These are phyloP conservation scores for Lentinula detonsa DNA, from an alignment of 768 basidiomycete genomes.

Conservation along the genomic window DNA sequence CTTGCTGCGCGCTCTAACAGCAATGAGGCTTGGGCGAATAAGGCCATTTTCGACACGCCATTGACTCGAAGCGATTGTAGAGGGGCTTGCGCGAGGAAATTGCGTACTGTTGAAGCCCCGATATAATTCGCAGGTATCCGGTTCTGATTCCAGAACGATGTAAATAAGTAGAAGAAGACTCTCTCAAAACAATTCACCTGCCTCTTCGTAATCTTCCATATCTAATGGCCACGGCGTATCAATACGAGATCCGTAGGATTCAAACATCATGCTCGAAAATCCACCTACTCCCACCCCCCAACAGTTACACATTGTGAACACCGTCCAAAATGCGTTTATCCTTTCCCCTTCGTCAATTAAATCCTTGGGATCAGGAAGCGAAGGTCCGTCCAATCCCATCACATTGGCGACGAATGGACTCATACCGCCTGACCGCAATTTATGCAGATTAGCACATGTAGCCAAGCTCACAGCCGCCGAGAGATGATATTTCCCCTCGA, in stretches of 20 bases:
- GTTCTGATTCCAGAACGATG: not conserved
- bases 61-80: not conserved
- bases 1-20: constrained; percentile 19
- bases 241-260: not conserved
- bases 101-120: not conserved
- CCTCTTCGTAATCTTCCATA: constrained; percentile 9
- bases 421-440: constrained; percentile 30
- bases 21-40: constrained; percentile 4
- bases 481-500: constrained; percentile 36
- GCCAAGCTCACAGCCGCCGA: constrained; percentile 28
- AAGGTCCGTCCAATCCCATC: constrained; percentile 33
- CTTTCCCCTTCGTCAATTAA: constrained; percentile 26
- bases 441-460: constrained; percentile 20
- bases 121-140: constrained; percentile 21
- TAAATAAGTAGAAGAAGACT: not conserved
- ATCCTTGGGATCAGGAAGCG: constrained; percentile 4
- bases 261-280: constrained; percentile 13
- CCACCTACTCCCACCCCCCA: constrained; percentile 24
- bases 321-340: constrained; percentile 36
- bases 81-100: constrained; percentile 5
- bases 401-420: constrained; percentile 30
- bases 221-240: constrained; percentile 12
- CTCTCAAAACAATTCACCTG: constrained; percentile 5
- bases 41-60: not conserved
- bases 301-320: constrained; percentile 25